Percentiles rank a stretch among this genome's conserved stretches.
phyloP scores from a whole-genome alignment of 176 grass and related monocot genomes.

The Rhynchospora pubera region DNA sequence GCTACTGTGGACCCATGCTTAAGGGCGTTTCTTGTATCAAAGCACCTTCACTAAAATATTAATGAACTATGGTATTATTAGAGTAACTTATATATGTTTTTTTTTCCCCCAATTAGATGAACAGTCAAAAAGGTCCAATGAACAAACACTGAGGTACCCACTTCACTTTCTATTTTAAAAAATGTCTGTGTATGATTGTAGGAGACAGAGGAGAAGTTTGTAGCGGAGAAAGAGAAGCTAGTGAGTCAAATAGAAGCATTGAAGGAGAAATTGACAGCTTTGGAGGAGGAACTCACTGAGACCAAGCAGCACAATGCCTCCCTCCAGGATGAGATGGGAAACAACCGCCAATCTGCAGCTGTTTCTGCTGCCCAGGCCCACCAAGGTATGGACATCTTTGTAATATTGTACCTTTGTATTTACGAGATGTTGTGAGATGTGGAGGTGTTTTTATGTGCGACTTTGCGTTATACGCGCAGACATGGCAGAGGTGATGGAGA shows the following conservation, averaged over 20 bases:
- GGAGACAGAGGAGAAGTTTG: slow-evolving; percentile 6
- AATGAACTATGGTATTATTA: background rate
- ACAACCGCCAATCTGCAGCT: background rate
- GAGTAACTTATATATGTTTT: background rate
- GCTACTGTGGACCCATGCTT: background rate
- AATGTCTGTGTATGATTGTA: background rate
- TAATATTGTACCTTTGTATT: background rate
- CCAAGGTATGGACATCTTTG: background rate
- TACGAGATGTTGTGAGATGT: background rate
- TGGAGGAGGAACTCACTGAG: slow-evolving; percentile 1
- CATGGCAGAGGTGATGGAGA: slow-evolving; percentile 18
- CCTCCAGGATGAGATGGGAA: background rate
- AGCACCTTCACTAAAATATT: background rate
- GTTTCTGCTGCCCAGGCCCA: slow-evolving; percentile 13
- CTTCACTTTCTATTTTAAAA: background rate
- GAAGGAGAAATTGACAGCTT: background rate
- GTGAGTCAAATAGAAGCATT: slow-evolving; percentile 8
- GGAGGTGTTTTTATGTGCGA: background rate
- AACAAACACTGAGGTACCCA: background rate
- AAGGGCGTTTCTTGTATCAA: background rate
- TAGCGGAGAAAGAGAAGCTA: slow-evolving; percentile 9
- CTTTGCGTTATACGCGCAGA: background rate
- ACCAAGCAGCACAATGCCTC: slow-evolving; percentile 4
- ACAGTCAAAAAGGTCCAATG: background rate
- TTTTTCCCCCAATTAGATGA: background rate